phyloP scores from a whole-genome alignment of 2,329 filamentous ascomycete species.

The Aspergillus costaricaensis region DNA sequence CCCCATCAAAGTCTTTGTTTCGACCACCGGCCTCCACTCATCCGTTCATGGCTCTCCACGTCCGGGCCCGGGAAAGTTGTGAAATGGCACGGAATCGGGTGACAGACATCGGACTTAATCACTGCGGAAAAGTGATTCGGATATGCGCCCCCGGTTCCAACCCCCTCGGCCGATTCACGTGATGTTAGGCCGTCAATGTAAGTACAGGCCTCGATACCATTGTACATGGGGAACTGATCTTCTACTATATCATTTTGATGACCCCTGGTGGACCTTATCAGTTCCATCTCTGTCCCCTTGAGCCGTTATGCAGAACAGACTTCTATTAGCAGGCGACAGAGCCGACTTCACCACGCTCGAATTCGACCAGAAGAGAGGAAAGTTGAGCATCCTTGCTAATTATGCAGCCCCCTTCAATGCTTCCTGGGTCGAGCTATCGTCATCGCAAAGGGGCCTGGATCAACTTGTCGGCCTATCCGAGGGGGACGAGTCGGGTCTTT shows the following conservation, averaged over 20 bases:
- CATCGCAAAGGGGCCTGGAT: background rate
- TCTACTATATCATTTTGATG: background rate
- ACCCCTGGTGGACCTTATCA: background rate
- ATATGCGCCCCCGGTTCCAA: too few relatives aligned
- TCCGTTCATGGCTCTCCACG: too few relatives aligned
- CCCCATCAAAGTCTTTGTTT: too few relatives aligned
- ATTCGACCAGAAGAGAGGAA: background rate
- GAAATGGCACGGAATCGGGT: too few relatives aligned
- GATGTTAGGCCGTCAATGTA: background rate
- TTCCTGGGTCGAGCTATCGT: background rate
- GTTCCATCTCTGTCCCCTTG: background rate
- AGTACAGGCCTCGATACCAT: background rate
- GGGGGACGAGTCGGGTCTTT: background rate
- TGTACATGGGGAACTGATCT: too few relatives aligned
- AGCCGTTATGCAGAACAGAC: background rate
- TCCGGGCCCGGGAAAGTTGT: too few relatives aligned
- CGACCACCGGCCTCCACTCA: too few relatives aligned
- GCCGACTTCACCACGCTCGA: slow-evolving; percentile 2
- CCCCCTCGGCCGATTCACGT: background rate
- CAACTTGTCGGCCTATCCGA: background rate
- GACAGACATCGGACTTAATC: background rate
- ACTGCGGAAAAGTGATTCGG: background rate
- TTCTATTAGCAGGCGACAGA: background rate
- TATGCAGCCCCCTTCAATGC: slow-evolving; percentile 6
- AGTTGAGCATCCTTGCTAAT: slow-evolving; percentile 5